Evolutionary conservation across 805 yeast species (phyloP).

Genomic region (Pichia insulana): DNA sequence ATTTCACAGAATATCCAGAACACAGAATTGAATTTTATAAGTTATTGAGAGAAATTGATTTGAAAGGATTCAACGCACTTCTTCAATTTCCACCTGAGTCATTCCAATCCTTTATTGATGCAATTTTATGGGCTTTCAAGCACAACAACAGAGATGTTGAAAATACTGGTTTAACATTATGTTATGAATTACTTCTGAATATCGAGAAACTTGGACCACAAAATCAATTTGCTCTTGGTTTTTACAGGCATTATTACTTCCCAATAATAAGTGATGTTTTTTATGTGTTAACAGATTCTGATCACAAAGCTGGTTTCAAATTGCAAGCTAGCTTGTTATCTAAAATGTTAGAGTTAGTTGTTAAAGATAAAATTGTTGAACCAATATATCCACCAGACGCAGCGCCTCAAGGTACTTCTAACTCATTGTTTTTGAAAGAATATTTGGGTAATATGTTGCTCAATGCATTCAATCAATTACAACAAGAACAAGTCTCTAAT

Average conservation of each 20-base stretch:
- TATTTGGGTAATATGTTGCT: conserved; percentile 74
- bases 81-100: conserved; percentile 85
- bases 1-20: conserved; percentile 94
- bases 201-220: conserved; percentile 64
- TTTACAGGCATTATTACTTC: conserved; percentile 82
- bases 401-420: conserved; percentile 80
- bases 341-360: conserved; percentile 74
- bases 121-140: conserved; percentile 96
- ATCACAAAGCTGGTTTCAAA: conserved; percentile 93
- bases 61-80: conserved; percentile 77
- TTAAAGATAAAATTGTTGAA: conserved; percentile 60
- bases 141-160: conserved; percentile 97
- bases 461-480: conserved; percentile 88
- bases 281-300: conserved; percentile 90
- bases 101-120: conserved; percentile 83
- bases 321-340: conserved; percentile 80
- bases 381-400: conserved; percentile 77
- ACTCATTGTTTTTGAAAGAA: conserved; percentile 67
- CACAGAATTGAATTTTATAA: conserved; percentile 95
- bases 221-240: conserved; percentile 69
- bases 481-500: conserved; percentile 69
- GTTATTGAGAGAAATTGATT: conserved; percentile 77
- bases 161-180: conserved; percentile 77
- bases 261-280: conserved; percentile 87
- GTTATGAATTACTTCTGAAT: conserved; percentile 75